These are phyloP conservation scores for Prunus persica DNA, from an alignment of 306 rosid genomes.

Conservation along the genomic window Prunus_persica_NCBIv2 NC_034011.1:27157001-27157500, in stretches of 20 bases:
- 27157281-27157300: constrained; percentile 78
- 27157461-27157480: neutral
- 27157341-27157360: constrained; percentile 69
- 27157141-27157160: neutral
- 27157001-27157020: constrained; percentile 70
- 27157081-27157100: neutral
- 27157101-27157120: neutral
- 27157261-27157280: constrained; percentile 87
- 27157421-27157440: neutral
- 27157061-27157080: constrained; percentile 69
- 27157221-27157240: neutral
- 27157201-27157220: too few species aligned
- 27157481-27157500: neutral
- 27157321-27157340: constrained; percentile 81
- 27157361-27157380: constrained; percentile 51
- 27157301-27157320: constrained; percentile 89
- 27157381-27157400: neutral
- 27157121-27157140: neutral
- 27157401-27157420: neutral
- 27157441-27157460: neutral
- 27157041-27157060: constrained; percentile 74
- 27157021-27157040: constrained; percentile 56
- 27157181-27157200: too few species aligned
- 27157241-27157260: constrained; percentile 49
- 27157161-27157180: neutral